Base-by-base conservation (phyloP, 352 stramenopile genomes). In the Pythium dissotocum region DNA sequence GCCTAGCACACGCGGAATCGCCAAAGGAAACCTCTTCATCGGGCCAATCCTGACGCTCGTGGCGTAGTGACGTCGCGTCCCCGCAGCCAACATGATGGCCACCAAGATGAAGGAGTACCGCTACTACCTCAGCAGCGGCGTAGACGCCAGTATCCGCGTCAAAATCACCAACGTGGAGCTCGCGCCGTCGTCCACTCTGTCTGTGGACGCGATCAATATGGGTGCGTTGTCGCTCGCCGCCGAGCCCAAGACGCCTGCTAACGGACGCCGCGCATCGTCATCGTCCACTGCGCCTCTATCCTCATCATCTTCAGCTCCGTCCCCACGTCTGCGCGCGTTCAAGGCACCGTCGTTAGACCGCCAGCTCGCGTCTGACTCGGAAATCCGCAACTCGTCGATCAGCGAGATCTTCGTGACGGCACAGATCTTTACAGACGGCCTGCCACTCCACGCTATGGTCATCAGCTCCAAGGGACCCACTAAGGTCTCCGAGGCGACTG, bases 361-460 rank as follows among this genome's bases (percentile, higher is more conserved):
- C 58, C 76, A 86, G 30, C 64, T 73, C 0, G 85, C 82, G 7
- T 78, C 77, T n/a, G 70, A 77, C n/a, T 88, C 83, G 2, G 83
- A 94, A 35, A 73, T 96, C 61, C 84, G 86, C 58, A 94, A 96
- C 65, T 89, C 88, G 33, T 67, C 86, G 30, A 80, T 94, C 46
- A 94, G 80, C 66, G 88, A 97, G 77, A 88, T 95, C 60, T 95
- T 96, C 67, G 75, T 96, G 40, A 95, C 85, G 58, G 89, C 87
- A n/a, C 87, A 96, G 72, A 87, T 95, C 60, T 95, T 93, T 61
- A 89, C 86, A 14, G 88, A 95, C 68, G 89, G 88, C 1, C 72
- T 91, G 13, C 82, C 89, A 12, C 73, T 94, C 51, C 89, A 97
- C 63, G 73, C 85, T 4, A 94, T 95, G 87, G 77, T 88, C 24